phyloP scores from a whole-genome alignment of 495 filamentous ascomycete genomes.

The Aspergillus panamensis region DNA sequence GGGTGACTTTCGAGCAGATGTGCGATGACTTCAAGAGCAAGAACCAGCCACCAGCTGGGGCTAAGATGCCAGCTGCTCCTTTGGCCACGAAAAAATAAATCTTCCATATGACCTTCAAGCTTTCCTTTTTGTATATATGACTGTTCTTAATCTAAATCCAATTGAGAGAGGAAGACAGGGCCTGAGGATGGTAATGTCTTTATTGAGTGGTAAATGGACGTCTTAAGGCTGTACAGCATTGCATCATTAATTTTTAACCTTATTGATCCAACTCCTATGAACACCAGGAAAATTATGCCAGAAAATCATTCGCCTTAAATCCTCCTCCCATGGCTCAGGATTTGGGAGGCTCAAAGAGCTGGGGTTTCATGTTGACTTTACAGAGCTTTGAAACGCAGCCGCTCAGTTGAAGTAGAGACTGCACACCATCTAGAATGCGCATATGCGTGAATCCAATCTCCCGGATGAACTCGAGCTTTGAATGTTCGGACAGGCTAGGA shows the following conservation, averaged over 20 bases:
- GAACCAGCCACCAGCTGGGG: constrained; percentile 61
- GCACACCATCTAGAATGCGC: constrained; percentile 94
- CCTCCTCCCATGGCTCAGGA: constrained; percentile 19
- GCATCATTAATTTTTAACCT: not conserved
- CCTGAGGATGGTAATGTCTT: too few relatives aligned
- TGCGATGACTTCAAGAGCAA: constrained; percentile 66
- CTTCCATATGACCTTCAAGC: not conserved
- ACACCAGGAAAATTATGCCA: constrained; percentile 12
- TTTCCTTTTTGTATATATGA: not conserved
- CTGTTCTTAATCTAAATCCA: too few relatives aligned
- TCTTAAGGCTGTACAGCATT: not conserved
- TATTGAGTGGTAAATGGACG: not conserved
- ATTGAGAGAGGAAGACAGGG: too few relatives aligned
- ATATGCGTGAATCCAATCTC: constrained; percentile 99
- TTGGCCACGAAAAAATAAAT: constrained; percentile 9
- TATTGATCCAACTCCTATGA: constrained; percentile 9
- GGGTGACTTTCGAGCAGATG: constrained; percentile 70
- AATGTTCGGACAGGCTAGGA: constrained; percentile 81
- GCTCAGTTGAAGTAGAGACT: constrained; percentile 88
- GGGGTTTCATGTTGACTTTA: constrained; percentile 92
- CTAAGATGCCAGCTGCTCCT: constrained; percentile 58
- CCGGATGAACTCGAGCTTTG: constrained; percentile 92
- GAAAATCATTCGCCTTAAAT: not conserved
- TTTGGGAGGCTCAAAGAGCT: constrained; percentile 64
- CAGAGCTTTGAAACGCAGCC: constrained; percentile 87